phyloP scores from a whole-genome alignment of 2,329 filamentous ascomycete genomes.

The Thelonectria blattea region DNA sequence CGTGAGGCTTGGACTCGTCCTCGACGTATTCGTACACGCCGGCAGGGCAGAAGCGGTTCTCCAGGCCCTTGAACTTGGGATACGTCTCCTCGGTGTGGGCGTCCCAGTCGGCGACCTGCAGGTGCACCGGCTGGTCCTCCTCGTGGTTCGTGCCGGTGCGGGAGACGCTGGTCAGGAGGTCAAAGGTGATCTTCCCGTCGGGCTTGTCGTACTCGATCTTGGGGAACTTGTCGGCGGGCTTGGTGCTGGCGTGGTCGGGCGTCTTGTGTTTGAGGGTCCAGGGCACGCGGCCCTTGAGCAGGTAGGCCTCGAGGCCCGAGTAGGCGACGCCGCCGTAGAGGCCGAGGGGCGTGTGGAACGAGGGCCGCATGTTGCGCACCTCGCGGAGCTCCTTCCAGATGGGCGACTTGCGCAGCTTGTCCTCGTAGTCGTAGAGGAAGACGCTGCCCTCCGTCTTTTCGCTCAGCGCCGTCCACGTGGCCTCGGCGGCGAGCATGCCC shows the following conservation, averaged over 20 bases:
- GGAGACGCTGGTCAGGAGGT: conserved; percentile 93
- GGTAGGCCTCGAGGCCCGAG: conserved; percentile 88
- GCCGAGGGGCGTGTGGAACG: conserved; percentile 87
- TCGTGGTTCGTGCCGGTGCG: conserved; percentile 98
- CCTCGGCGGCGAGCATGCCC: conserved; percentile 94
- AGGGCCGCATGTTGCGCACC: conserved; percentile 96
- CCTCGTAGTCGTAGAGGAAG: conserved; percentile 95
- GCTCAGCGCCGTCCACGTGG: conserved; percentile 78
- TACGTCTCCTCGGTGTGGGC: conserved; percentile 83
- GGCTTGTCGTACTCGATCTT: conserved; percentile 98
- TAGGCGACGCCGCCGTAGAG: conserved; percentile 90
- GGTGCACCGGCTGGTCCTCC: conserved; percentile 95
- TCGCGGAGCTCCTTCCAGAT: conserved; percentile 96
- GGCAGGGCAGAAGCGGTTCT: conserved; percentile 96
- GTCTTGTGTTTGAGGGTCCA: conserved; percentile 91
- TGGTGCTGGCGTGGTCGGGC: conserved; percentile 79
- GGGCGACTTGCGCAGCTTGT: conserved; percentile 79
- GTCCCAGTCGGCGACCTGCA: conserved; percentile 96
- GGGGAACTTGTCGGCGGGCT: conserved; percentile 75
- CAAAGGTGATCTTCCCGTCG: conserved; percentile 92
- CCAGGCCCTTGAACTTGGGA: conserved; percentile 87
- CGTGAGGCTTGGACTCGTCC: conserved; percentile 82
- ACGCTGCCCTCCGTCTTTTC: conserved; percentile 68
- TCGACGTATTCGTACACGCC: conserved; percentile 99
- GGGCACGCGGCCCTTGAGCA: conserved; percentile 83